A percentile compares a stretch with the other conserved stretches of the same genome.
Conservation (phyloP, 352 stramenopile species). For the Saprolegnia diclina region DNA sequence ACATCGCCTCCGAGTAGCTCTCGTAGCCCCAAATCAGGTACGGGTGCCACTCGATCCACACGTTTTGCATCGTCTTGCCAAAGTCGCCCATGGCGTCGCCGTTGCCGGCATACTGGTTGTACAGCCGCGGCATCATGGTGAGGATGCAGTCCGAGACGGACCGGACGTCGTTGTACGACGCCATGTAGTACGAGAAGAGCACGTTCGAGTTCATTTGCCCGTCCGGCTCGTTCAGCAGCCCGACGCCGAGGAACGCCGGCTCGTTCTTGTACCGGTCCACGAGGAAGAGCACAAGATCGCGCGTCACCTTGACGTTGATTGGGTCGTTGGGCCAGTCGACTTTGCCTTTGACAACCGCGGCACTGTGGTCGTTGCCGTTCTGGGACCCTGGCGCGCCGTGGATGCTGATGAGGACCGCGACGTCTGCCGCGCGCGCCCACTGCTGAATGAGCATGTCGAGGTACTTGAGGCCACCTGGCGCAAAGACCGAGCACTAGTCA, state of each 20-base stretch:
- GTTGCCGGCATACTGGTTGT: conserved; percentile 37
- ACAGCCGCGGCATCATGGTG: conserved; percentile 44
- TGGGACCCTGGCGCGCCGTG: conserved; percentile 68
- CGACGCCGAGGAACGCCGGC: conserved; percentile 66
- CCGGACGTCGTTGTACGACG: conserved; percentile 57
- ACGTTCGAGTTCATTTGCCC: conserved; percentile 42
- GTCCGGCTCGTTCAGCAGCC: conserved; percentile 67
- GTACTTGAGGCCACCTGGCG: conserved; percentile 42
- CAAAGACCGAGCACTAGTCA: conserved; percentile 44
- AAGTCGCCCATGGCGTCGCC: conserved; percentile 47
- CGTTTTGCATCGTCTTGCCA: conserved; percentile 51
- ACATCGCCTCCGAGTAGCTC: conserved; percentile 39
- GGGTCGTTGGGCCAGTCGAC: conserved; percentile 43
- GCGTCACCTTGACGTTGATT: conserved; percentile 59
- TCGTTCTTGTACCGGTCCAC: conserved; percentile 61
- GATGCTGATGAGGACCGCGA: conserved; percentile 50
- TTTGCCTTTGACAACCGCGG: conserved; percentile 34
- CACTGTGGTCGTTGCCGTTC: conserved; percentile 69
- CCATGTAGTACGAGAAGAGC: conserved; percentile 71
- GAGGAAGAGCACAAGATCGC: conserved; percentile 43
- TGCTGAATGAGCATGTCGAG: conserved; percentile 40
- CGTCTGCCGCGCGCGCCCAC: conserved; percentile 46
- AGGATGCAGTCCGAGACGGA: conserved; percentile 61
- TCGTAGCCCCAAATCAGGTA: conserved; percentile 84
- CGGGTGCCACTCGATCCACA: conserved; percentile 78